A percentile compares a stretch with the other conserved stretches of the same genome.
phyloP scores from a whole-genome alignment of 805 yeast genomes.

The Nakazawaea ernobii region DNA sequence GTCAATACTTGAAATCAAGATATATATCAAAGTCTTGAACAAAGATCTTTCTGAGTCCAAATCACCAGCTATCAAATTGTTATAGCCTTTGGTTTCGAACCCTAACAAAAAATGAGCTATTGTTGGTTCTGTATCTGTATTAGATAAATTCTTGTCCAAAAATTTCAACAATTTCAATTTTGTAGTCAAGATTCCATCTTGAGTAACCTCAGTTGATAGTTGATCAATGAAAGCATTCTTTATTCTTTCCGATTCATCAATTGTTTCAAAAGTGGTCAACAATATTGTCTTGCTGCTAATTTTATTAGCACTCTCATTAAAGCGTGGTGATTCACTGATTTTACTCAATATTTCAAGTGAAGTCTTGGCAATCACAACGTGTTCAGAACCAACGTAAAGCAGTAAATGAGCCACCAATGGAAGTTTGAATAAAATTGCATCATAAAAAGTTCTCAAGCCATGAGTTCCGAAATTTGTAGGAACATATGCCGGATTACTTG shows the following conservation, averaged over 20 bases:
- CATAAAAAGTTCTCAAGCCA: slow-evolving; percentile 61
- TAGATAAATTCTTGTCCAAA: slow-evolving; percentile 41
- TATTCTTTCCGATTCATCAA: slow-evolving; percentile 73
- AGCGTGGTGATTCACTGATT: slow-evolving; percentile 44
- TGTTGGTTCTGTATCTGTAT: slow-evolving; percentile 37
- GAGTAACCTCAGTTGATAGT: slow-evolving; percentile 38
- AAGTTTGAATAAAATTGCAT: slow-evolving; percentile 66
- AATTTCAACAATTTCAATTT: slow-evolving; percentile 59
- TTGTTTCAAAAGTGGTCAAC: slow-evolving; percentile 63
- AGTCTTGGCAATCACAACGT: slow-evolving; percentile 42
- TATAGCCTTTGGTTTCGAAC: slow-evolving; percentile 40
- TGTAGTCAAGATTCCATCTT: slow-evolving; percentile 34
- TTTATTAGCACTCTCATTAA: slow-evolving; percentile 25
- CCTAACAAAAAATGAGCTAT: slow-evolving; percentile 79
- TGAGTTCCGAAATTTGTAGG: slow-evolving; percentile 47
- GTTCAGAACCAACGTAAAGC: slow-evolving; percentile 60
- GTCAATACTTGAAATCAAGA: slow-evolving; percentile 43
- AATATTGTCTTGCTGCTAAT: slow-evolving; percentile 48
- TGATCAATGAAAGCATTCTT: slow-evolving; percentile 70
- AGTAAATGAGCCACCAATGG: slow-evolving; percentile 70
- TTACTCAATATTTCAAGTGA: slow-evolving; percentile 49
- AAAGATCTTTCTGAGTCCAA: slow-evolving; percentile 50
- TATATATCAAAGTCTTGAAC: slow-evolving; percentile 44
- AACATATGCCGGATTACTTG: slow-evolving; percentile 30
- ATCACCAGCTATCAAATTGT: slow-evolving; percentile 30